Base-by-base conservation (phyloP, 2,329 filamentous ascomycete genomes). In the Phyllosticta capitalensis region DNA sequence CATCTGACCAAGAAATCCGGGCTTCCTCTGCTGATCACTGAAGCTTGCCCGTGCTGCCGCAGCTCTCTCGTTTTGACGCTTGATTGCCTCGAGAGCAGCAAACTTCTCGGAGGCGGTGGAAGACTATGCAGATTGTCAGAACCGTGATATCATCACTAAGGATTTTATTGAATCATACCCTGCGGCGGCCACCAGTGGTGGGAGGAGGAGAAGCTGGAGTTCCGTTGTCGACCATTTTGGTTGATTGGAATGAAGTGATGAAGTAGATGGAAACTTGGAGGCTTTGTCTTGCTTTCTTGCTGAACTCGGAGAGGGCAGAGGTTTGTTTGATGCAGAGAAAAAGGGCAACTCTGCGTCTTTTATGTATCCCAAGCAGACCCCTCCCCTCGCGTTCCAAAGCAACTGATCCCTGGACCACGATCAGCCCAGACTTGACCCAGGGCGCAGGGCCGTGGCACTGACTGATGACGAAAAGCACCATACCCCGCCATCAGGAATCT, bases 1-100 rank as follows among this genome's bases (percentile, higher is more conserved):
- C 28, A 59, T 22, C 52, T 60, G 54, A 14, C 60, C 60, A 7
- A 61, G 45, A n/a, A 59, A 56, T 17, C 60, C 60, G 20, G 56
- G 56, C 20, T 54, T 50, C 10, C 49, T 49, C 4, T 54, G 28
- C 53, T 61, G 60, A 6, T 61, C 60, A 2, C 49, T 33, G 48
- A 61, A 59, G 52, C 60, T 61, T 17, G 56, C 57, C 9, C 60
- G 56, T 7, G 55, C 50, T 10, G 54, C 56, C 5, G 56, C 33
- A 9, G 52, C 26, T 7, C 55, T 45, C 52, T 55, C 53, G 21
- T 60, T 59, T 12, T 61, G 53, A 17, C 60, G 56, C 56, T 61
- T 61, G 24, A 28, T n/a, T 14, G 52, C 57, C 17, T 52, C 45
- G 6, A 61, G 60, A 33, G 33, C 24, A 14, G 60, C 56, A 21